phyloP scores from a whole-genome alignment of 805 yeast species.

The Yarrowia phangngaensis region DNA sequence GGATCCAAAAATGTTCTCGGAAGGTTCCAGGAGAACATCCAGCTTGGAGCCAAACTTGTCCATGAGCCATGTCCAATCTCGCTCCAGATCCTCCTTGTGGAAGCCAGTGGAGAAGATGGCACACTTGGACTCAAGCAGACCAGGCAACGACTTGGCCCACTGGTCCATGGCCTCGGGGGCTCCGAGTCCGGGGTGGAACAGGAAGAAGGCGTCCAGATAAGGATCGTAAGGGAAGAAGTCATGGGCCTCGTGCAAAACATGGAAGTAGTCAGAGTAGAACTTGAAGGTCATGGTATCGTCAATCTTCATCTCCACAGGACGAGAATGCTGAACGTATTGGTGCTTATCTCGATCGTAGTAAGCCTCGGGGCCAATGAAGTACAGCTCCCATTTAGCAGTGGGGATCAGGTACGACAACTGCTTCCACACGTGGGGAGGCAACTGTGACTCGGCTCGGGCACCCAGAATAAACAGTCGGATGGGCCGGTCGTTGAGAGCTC shows the following conservation, averaged over 20 bases:
- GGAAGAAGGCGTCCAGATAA: conserved; percentile 84
- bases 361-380: conserved; percentile 92
- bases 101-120: conserved; percentile 87
- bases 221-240: conserved; percentile 99
- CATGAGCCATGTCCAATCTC: conserved; percentile 69
- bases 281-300: conserved; percentile 71
- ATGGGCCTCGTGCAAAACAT: conserved; percentile 82
- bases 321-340: conserved; percentile 54
- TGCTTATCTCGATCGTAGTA: conserved; percentile 68
- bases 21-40: conserved; percentile 74
- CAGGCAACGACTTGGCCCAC: conserved; percentile 84
- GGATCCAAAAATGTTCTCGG: conserved; percentile 70
- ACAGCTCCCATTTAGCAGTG: conserved; percentile 73
- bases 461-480: conserved; percentile 86
- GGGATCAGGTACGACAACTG: conserved; percentile 86
- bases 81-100: conserved; percentile 64
- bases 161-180: conserved; percentile 72
- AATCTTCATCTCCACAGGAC: conserved; percentile 55
- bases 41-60: conserved; percentile 66
- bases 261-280: conserved; percentile 88
- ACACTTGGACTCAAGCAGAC: conserved; percentile 88
- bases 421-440: conserved; percentile 95
- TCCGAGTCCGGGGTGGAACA: conserved; percentile 93
- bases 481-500: conserved; percentile 75
- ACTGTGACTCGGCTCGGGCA: conserved; percentile 86